Evolutionary conservation across 2,329 filamentous ascomycete species (phyloP), one percentile per base, ranked within the genome.

Genomic region (Fusarium sp.): DNA sequence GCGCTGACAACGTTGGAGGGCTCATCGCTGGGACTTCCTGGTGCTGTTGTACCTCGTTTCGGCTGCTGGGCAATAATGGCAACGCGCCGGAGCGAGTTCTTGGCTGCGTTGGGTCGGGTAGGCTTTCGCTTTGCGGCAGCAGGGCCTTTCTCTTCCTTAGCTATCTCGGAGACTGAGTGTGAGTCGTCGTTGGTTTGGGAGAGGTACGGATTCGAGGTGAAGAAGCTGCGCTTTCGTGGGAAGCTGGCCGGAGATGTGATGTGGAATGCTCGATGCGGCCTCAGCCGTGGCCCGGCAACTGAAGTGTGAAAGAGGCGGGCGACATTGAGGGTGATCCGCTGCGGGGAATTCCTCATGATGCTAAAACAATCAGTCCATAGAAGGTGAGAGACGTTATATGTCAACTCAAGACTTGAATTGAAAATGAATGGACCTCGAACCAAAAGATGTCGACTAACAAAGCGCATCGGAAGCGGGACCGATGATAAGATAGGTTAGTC

Each of bases 81-180:
- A 14, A 97, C 94, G 61, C 94, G 88, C 57, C 95, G 90, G 33
- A 98, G 84, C 3, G 93, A 96, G 66, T 91, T 92, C 71, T 94
- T 92, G 44, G 88, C 79, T 5, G 81, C 81, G 5, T 81, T 77
- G 1, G 81, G 74, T 40, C 86, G 80, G 5, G 80, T 79, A 8
- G 82, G 80, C 59, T 86, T 86, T 58, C 85, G 81, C 73, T 86
- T 86, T 50, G 79, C 64, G 22, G 74, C 48, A 11, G 73, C 46
- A 20, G 66, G 49, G 6, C 58, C 39, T 11, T 71, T 48, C 7
- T 76, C 72, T 20, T 76, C 46, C 28, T 42, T 72, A 8, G 50
- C n/a, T 15, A 53, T 18, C 24, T 74, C 73, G 14, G 70, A 55
- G 11, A 57, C 38, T 48, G 72, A 61, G 45, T 70, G 60, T 61